These are phyloP conservation scores for Kwoniella sp. DNA, from an alignment of 768 basidiomycete genomes.

Conservation along the genomic window DNA sequence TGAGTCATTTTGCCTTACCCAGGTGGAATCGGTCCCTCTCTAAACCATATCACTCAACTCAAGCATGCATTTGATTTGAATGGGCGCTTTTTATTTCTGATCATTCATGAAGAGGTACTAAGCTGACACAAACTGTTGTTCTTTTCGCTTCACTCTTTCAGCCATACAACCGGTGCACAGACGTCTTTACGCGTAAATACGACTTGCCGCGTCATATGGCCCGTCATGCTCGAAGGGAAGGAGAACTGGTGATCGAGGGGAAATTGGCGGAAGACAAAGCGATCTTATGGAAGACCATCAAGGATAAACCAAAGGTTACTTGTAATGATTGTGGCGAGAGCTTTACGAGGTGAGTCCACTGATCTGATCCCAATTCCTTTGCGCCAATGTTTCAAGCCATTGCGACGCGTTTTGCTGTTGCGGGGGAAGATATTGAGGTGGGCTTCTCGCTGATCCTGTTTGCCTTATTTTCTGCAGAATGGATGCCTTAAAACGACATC, in stretches of 20 bases:
- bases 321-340: slow-evolving; percentile 46
- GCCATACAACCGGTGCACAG: slow-evolving; percentile 50
- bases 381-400: too few species aligned
- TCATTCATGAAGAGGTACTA: too few species aligned
- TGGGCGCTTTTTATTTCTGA: too few species aligned
- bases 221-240: slow-evolving; percentile 48
- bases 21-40: too few species aligned
- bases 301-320: slow-evolving; percentile 49
- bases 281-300: slow-evolving; percentile 45
- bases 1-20: too few species aligned
- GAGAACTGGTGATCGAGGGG: slow-evolving; percentile 47
- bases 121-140: too few species aligned
- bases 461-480: slow-evolving; percentile 25
- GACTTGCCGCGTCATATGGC: slow-evolving; percentile 52
- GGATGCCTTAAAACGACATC: slow-evolving; percentile 51
- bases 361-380: too few species aligned
- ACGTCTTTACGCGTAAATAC: slow-evolving; percentile 51
- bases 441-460: neutral
- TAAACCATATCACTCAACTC: too few species aligned
- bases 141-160: too few species aligned
- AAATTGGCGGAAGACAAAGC: slow-evolving; percentile 47
- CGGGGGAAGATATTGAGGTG: too few species aligned
- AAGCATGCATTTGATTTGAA: too few species aligned
- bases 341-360: slow-evolving; percentile 45
- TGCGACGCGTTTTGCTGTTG: too few species aligned